Conservation (phyloP, 78 protist genomes). For the Speleostelium caveatum region DNA sequence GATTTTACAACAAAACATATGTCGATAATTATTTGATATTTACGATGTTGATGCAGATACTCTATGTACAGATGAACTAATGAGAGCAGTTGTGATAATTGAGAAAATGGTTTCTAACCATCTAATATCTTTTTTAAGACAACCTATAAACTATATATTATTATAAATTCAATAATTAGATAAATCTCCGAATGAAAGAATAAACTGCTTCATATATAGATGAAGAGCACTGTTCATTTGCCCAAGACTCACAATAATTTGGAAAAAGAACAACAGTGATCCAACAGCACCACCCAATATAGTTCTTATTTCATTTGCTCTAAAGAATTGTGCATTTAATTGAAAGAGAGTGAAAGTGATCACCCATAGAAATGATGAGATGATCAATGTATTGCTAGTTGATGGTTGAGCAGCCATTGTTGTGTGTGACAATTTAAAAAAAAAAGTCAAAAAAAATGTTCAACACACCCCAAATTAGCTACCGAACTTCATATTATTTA, state of each 20-base stretch:
- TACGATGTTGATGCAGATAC: conserved; percentile 53
- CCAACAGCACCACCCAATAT: conserved; percentile 69
- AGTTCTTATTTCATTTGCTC: conserved; percentile 6
- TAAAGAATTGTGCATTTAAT: conserved; percentile 21
- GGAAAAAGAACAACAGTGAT: conserved; percentile 63
- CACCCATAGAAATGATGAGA: conserved; percentile 28
- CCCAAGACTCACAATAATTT: conserved; percentile 39
- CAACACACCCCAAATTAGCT: too few species aligned
- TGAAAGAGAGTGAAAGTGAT: conserved; percentile 31
- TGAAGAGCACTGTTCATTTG: too few species aligned
- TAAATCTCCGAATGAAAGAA: too few species aligned
- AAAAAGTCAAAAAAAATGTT: not conserved
- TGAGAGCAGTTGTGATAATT: not conserved
- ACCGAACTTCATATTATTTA: too few species aligned
- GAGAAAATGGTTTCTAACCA: conserved; percentile 12
- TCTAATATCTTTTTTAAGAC: conserved; percentile 48
- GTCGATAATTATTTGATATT: too few species aligned
- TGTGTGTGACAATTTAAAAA: not conserved
- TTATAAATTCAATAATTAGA: not conserved
- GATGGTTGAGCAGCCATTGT: conserved; percentile 52
- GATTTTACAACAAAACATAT: too few species aligned
- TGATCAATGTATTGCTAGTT: not conserved
- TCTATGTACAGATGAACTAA: conserved; percentile 61
- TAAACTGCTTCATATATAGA: too few species aligned
- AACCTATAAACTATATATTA: conserved; percentile 59